These are phyloP conservation scores for Sugiyamaella smithiae DNA, from an alignment of 805 yeast genomes.

Conservation along the genomic window DNA sequence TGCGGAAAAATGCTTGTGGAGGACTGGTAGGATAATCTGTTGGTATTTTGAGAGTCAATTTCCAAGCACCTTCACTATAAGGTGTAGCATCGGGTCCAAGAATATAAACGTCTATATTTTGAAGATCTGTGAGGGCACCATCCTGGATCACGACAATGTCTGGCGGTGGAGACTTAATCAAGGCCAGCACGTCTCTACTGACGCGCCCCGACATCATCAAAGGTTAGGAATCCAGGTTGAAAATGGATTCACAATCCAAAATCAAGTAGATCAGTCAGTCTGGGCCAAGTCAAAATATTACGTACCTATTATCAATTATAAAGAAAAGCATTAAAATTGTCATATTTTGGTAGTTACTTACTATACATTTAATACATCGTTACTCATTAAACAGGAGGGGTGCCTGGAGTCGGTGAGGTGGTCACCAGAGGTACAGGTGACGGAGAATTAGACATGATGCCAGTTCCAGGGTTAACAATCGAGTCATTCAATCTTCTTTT, in stretches of 20 bases:
- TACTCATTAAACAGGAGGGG: background rate
- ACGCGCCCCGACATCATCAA: background rate
- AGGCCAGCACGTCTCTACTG: background rate
- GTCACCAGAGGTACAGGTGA: background rate
- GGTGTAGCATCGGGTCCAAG: conserved; percentile 42
- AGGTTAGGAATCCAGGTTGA: too few relatives aligned
- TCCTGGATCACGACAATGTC: background rate
- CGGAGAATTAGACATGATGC: background rate
- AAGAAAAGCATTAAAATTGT: too few relatives aligned
- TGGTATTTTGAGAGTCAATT: conserved; percentile 38
- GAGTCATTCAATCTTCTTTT: conserved; percentile 30
- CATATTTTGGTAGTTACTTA: background rate
- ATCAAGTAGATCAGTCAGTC: too few relatives aligned
- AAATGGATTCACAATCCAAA: too few relatives aligned
- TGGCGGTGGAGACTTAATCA: background rate
- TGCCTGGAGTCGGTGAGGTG: background rate
- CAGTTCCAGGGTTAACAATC: background rate
- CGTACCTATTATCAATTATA: too few relatives aligned
- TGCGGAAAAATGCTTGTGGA: conserved; percentile 42
- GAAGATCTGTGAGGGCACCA: background rate
- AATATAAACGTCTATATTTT: background rate
- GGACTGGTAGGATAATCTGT: conserved; percentile 44
- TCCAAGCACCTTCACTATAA: conserved; percentile 48
- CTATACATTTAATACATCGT: background rate
- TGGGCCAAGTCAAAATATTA: too few relatives aligned